Evolutionary conservation across 2,329 filamentous ascomycete species (phyloP), one percentile per base, ranked within the genome.

Genomic region (Immersiporthe knoxdaviesiana): DNA sequence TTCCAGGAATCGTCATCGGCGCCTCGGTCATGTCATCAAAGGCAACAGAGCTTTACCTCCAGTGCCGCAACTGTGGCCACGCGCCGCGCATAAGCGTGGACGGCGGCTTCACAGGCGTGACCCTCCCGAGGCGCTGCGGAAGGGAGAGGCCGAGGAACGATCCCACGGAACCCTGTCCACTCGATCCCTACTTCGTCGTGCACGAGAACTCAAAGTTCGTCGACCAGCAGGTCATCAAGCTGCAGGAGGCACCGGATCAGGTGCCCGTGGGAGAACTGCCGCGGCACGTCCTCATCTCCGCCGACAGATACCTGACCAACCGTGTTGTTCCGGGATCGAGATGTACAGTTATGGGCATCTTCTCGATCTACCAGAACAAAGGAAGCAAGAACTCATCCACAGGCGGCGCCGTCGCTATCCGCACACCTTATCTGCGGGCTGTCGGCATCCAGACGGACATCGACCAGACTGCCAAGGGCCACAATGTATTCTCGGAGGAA

Each of bases 1-100:
- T 99, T 68, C 96, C 96, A 0, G 97, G 96, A 64, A 99, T 99
- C 73, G 93, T 99, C 70, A 99, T 99, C 73, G 95, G 96, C 61
- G 96, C 96, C 61, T 97, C 95, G 0, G 97, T 97, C 24, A 91
- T 98, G 79, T 97, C 94, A 2, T 98, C 95, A 16, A 98, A 99
- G 83, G 93, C 96, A 6, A 97, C 94, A 8, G 85, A 90, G 35
- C 85, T 99, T 32, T 88, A 92, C 71, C 91, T 99, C 65, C 90
- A 97, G 80, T 99, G 96, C 83, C 89, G 94, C 72, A 94, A 90
- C 76, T 99, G 96, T 81, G 87, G 90, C 70, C 87, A 94, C 74
- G 85, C 87, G 41, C 86, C 92, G 72, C 86, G 87, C 32, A 81
- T 98, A 21, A 85, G 88, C 0, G 88, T 99, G 21, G 84, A 91